Evolutionary conservation across 2,329 filamentous ascomycete species (phyloP), one percentile per base, ranked within the genome.

Genomic region (Neobulgaria alba): DNA sequence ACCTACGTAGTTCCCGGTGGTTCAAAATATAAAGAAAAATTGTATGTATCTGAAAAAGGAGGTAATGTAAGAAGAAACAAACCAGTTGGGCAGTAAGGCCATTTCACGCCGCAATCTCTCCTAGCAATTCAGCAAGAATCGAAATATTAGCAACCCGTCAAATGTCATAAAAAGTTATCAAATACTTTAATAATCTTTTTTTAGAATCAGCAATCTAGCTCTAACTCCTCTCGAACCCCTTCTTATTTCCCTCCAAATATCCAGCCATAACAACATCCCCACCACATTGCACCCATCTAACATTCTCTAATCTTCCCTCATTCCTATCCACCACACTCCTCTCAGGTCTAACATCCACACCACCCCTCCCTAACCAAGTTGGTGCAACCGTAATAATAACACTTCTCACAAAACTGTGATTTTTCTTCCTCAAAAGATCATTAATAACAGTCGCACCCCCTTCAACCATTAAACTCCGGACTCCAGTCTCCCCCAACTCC

Each of bases 381-480:
- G 90, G 90, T 3, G 90, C 88, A 55, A 95, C 79, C 0, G 90
- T 95, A 43, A 95, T 72, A 53, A 96, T 83, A 36, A 95, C 79
- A 2, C 82, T 82, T 57, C 86, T 74, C 31, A 94, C 69, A 7
- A 88, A 65, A n/a, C 60, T 53, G 12, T 75, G 67, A 53, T 79
- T 76, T 19, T 67, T 65, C 2, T 74, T 68, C 29, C 73, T 68
- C n/a, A 96, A 68, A 14, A 96, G 64, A 29, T 82, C 76, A 58
- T 92, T 93, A 58, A 96, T 86, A 23, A 95, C 78, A 9, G 71
- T 68, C 0, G 76, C 89, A 9, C 90, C 90, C 0, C 90, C 90
- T 61, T 96, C 90, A 36, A 96, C 73, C 90, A 95, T 95, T 43
- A 95, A 69, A 57, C 87, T 95, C 38, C 64, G 62, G 33, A 95